phyloP scores from a whole-genome alignment of 148 eudicot genomes.

The Pouteria glomerata region DNA sequence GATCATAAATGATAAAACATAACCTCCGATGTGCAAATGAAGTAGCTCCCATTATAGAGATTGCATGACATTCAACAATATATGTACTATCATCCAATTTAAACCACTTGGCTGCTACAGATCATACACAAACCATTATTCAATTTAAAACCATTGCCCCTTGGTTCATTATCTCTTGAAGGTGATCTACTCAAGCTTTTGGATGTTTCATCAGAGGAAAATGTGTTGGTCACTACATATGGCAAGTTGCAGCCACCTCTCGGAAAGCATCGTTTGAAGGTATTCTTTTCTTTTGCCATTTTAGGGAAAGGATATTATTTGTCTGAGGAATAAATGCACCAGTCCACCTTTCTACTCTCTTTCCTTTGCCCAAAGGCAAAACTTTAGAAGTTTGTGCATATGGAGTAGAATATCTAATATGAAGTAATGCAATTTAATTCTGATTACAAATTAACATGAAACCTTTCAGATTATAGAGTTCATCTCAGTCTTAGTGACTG shows the following conservation, averaged over 20 bases:
- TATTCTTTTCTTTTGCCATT: constrained; percentile 15
- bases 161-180: constrained; percentile 24
- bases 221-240: constrained; percentile 64
- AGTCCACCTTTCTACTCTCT: background rate
- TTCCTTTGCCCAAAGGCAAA: background rate
- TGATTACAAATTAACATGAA: background rate
- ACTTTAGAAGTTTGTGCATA: background rate
- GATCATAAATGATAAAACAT: no score
- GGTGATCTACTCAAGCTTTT: constrained; percentile 71
- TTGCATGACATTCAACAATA: no score
- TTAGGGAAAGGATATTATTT: background rate
- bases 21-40: no score
- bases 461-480: constrained; percentile 82
- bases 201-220: constrained; percentile 63
- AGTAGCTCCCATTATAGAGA: no score
- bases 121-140: no score
- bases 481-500: constrained; percentile 72
- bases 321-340: background rate
- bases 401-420: background rate
- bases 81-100: no score
- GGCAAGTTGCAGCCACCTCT: constrained; percentile 96
- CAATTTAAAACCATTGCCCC: no score
- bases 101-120: no score
- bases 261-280: constrained; percentile 96
- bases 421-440: background rate